Evolutionary conservation across 441 rosid species (phyloP).

Genomic region (Brassica hybrid): DNA sequence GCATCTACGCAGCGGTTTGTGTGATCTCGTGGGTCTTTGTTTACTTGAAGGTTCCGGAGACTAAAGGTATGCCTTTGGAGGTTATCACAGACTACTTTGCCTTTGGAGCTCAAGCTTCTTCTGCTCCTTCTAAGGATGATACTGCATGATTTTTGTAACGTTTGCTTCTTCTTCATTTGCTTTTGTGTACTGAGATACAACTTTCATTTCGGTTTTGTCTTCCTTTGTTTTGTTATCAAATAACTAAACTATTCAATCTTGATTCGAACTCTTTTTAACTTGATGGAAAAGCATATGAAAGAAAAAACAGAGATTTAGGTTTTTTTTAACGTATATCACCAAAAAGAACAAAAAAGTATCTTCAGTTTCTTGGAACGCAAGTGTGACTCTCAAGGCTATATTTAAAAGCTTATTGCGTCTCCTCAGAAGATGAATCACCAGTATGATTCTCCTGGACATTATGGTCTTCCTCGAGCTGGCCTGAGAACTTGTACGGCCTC

Average conservation of each 20-base stretch:
- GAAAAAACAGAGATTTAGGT: too few species aligned
- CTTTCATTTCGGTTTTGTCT: background rate
- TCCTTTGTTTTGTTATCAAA: background rate
- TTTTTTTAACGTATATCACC: too few species aligned
- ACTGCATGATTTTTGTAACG: slow-evolving; percentile 3
- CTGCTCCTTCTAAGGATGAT: slow-evolving; percentile 31
- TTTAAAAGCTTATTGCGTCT: slow-evolving; percentile 38
- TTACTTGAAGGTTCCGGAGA: slow-evolving; percentile 75
- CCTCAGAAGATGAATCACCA: slow-evolving; percentile 58
- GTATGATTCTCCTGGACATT: slow-evolving; percentile 48
- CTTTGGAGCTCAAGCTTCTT: slow-evolving; percentile 53
- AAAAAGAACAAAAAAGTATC: background rate
- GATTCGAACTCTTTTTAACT: too few species aligned
- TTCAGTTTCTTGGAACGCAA: slow-evolving; percentile 27
- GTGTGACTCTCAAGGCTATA: slow-evolving; percentile 29
- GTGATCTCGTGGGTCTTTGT: slow-evolving; percentile 64
- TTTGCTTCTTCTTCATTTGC: background rate
- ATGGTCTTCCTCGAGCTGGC: slow-evolving; percentile 47
- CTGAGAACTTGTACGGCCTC: slow-evolving; percentile 70
- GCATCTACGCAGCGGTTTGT: slow-evolving; percentile 67
- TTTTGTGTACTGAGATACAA: slow-evolving; percentile 11
- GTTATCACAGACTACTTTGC: slow-evolving; percentile 78
- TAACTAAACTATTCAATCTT: too few species aligned
- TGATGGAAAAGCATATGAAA: too few species aligned
- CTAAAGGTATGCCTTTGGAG: slow-evolving; percentile 84